phyloP scores from a whole-genome alignment of 257 asterid genomes.

The Vinca minor region DNA sequence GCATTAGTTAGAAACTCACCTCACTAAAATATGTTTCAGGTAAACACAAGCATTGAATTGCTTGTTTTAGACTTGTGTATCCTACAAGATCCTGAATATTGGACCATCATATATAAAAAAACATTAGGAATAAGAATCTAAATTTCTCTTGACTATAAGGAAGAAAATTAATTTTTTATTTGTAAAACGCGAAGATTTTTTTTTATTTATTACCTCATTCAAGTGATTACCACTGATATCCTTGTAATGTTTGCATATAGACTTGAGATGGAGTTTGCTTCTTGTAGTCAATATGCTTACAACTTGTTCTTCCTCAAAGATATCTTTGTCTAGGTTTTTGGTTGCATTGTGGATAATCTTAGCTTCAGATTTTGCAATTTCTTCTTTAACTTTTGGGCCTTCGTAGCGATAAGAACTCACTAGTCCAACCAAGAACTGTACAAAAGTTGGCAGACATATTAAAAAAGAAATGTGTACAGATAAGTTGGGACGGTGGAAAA shows the following conservation, averaged over 20 bases:
- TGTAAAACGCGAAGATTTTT: too few species aligned
- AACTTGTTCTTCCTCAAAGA: constrained; percentile 42
- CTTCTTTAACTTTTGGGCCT: constrained; percentile 51
- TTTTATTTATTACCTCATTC: constrained; percentile 45
- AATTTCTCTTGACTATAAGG: background rate
- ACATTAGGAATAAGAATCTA: background rate
- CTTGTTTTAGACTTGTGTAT: constrained; percentile 25
- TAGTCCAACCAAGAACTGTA: constrained; percentile 66
- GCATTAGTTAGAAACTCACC: constrained; percentile 22
- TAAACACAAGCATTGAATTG: constrained; percentile 55
- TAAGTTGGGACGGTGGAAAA: too few species aligned
- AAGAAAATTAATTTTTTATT: background rate
- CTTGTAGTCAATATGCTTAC: constrained; percentile 59
- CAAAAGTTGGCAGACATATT: background rate
- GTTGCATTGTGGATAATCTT: constrained; percentile 34
- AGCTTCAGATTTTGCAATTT: constrained; percentile 64
- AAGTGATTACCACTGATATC: constrained; percentile 45
- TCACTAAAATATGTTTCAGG: constrained; percentile 52
- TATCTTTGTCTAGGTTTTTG: constrained; percentile 21
- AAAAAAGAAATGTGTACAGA: too few species aligned
- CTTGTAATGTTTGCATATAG: constrained; percentile 53
- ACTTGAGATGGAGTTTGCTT: constrained; percentile 62
- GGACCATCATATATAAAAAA: background rate
- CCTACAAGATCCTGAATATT: constrained; percentile 46
- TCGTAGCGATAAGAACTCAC: constrained; percentile 78